Percentiles rank a stretch among this genome's conserved stretches.
Evolutionary conservation across 257 asterid species (phyloP).

Genomic region (Solanum piurae): DNA sequence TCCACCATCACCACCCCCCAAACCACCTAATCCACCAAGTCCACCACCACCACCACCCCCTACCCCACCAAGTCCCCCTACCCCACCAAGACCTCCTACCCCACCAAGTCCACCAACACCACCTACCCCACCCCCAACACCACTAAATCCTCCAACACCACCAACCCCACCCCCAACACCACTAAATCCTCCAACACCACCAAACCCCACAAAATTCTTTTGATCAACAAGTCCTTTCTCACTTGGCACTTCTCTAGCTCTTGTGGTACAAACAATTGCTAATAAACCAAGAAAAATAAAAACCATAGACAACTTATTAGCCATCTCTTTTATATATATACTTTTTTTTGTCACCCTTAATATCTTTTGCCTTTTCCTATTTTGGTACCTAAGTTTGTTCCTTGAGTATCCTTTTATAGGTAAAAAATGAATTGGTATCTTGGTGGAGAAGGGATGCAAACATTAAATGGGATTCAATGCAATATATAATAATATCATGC

Average conservation of each 20-base stretch:
- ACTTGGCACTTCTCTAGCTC: slow-evolving; percentile 23
- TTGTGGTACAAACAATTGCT: slow-evolving; percentile 4
- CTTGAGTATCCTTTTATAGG: slow-evolving; percentile 6
- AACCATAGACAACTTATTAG: slow-evolving; percentile 6
- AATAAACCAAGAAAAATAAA: slow-evolving; percentile 12
- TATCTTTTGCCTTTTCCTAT: neutral
- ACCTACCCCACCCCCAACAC: neutral
- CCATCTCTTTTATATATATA: slow-evolving; percentile 1
- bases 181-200: slow-evolving; percentile 7
- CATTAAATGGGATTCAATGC: slow-evolving; percentile 13
- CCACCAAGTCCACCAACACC: slow-evolving; percentile 7
- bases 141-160: slow-evolving; percentile 1
- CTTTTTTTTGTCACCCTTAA: neutral
- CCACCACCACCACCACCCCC: neutral
- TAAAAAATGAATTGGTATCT: neutral
- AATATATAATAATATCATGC: neutral
- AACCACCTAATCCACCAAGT: neutral
- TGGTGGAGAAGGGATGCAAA: neutral
- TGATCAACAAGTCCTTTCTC: slow-evolving; percentile 22
- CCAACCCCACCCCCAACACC: slow-evolving; percentile 1
- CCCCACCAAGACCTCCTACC: slow-evolving; percentile 7
- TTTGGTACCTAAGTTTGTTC: neutral
- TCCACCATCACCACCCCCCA: neutral
- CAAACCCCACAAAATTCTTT: slow-evolving; percentile 23
- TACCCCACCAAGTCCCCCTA: slow-evolving; percentile 5